Evolutionary conservation across 2,329 filamentous ascomycete species (phyloP).

Genomic region (Huntiella omanensis): DNA sequence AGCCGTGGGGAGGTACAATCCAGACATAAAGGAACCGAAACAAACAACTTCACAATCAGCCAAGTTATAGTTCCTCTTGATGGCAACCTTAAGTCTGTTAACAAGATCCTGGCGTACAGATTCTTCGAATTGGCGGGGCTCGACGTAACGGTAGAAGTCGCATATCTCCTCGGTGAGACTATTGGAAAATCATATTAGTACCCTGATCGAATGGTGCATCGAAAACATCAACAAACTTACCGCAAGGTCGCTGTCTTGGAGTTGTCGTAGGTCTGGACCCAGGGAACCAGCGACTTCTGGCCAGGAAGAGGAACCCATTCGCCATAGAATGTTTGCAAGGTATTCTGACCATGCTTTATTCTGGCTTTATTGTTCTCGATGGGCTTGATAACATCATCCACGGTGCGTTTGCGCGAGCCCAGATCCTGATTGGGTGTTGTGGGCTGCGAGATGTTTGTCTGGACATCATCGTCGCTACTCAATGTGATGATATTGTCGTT

Average conservation of each 20-base stretch:
- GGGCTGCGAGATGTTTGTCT: slow-evolving; percentile 8
- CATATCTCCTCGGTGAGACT: slow-evolving; percentile 79
- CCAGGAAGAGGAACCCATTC: slow-evolving; percentile 30
- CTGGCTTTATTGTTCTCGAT: slow-evolving; percentile 30
- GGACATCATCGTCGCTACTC: slow-evolving; percentile 6
- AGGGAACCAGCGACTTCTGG: slow-evolving; percentile 20
- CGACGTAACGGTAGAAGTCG: slow-evolving; percentile 75
- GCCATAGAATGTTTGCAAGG: slow-evolving; percentile 29
- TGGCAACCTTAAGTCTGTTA: slow-evolving; percentile 40
- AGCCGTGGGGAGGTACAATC: slow-evolving; percentile 49
- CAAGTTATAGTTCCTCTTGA: slow-evolving; percentile 35
- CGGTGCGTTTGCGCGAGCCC: slow-evolving; percentile 56
- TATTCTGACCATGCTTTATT: slow-evolving; percentile 19
- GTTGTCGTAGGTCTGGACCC: slow-evolving; percentile 34
- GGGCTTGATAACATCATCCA: slow-evolving; percentile 46
- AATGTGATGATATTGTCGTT: slow-evolving; percentile 23
- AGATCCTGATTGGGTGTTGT: slow-evolving; percentile 20
- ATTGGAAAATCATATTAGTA: slow-evolving; percentile 2
- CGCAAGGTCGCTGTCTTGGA: background rate
- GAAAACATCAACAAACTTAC: background rate
- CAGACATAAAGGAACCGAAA: slow-evolving; percentile 91
- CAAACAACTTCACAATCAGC: slow-evolving; percentile 44
- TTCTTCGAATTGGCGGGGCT: slow-evolving; percentile 59
- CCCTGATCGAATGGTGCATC: background rate
- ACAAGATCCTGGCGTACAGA: slow-evolving; percentile 56